Percentiles rank a stretch among this genome's conserved stretches.
Evolutionary conservation across 202 grass and related monocot genomes (phyloP).

Genomic region (Thinopyrum obtusiflorum): DNA sequence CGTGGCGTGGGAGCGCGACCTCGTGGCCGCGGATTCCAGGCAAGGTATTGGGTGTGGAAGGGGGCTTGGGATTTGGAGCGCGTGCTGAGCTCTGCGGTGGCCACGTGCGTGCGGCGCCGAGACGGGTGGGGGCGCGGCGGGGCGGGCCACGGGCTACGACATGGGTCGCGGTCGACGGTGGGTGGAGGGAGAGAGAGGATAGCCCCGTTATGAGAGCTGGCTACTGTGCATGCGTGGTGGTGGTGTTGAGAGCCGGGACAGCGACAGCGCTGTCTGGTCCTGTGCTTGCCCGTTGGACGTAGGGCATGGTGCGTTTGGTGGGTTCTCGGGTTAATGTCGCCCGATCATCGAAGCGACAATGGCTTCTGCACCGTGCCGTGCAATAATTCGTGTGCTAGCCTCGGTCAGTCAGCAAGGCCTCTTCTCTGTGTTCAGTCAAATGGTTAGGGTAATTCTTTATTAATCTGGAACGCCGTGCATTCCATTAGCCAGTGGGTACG

Average conservation of each 20-base stretch:
- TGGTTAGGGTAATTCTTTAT: no score
- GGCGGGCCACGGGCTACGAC: not conserved
- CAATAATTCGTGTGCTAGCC: not conserved
- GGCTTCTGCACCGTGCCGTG: not conserved
- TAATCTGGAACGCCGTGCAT: no score
- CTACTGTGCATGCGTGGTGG: not conserved
- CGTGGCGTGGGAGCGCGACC: not conserved
- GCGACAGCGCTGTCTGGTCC: not conserved
- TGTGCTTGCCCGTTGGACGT: not conserved
- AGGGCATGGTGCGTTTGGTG: no score
- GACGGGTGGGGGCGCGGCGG: not conserved
- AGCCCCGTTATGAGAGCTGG: not conserved
- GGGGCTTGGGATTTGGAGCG: not conserved
- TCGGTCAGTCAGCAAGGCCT: not conserved
- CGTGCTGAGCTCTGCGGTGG: constrained; percentile 24
- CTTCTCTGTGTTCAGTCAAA: no score
- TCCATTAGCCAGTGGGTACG: no score
- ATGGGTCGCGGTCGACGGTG: not conserved
- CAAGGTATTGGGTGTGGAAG: constrained; percentile 30
- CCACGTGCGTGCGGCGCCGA: constrained; percentile 28
- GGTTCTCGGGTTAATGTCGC: not conserved
- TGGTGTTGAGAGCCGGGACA: not conserved
- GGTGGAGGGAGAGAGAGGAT: not conserved
- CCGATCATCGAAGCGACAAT: not conserved
- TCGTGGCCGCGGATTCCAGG: not conserved